Evolutionary conservation across 257 asterid species (phyloP).

Genomic region (Scutellaria galericulata): DNA sequence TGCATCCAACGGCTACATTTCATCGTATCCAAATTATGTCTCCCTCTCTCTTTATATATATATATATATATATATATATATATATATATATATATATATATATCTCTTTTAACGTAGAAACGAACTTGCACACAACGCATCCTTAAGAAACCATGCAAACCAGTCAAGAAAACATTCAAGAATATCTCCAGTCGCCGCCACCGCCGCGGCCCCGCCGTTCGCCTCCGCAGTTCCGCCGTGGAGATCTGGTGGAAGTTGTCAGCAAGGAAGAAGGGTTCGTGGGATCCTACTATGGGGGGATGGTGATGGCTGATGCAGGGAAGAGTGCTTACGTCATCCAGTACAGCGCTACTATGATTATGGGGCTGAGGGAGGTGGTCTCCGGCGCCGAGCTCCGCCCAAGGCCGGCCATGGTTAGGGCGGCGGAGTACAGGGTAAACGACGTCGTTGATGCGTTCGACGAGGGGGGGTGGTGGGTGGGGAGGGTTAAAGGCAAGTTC

Average conservation of each 20-base stretch:
- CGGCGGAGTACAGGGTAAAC: slow-evolving; percentile 4
- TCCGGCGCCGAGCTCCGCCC: slow-evolving; percentile 41
- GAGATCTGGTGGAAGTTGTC: slow-evolving; percentile 26
- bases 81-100: too few relatives aligned
- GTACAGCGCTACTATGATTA: slow-evolving; percentile 29
- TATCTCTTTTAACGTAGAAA: too few relatives aligned
- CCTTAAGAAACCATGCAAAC: too few relatives aligned
- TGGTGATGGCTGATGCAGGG: slow-evolving; percentile 15
- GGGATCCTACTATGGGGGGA: slow-evolving; percentile 27
- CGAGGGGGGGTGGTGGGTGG: slow-evolving; percentile 59
- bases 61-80: too few relatives aligned
- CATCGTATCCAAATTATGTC: too few relatives aligned
- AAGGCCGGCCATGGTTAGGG: slow-evolving; percentile 27
- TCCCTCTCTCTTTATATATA: too few relatives aligned
- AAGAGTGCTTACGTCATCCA: slow-evolving; percentile 26
- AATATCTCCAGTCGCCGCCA: neutral
- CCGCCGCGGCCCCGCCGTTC: neutral
- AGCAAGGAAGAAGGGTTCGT: slow-evolving; percentile 20
- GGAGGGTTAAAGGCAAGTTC: slow-evolving; percentile 35
- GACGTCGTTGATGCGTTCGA: slow-evolving; percentile 48
- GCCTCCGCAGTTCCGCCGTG: slow-evolving; percentile 22
- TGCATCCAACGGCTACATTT: too few relatives aligned
- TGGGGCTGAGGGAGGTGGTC: slow-evolving; percentile 40
- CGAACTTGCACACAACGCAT: too few relatives aligned
- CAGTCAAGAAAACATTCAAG: neutral